A percentile compares a stretch with the other conserved stretches of the same genome.
Evolutionary conservation across 2,329 filamentous ascomycete genomes (phyloP).

Genomic region (Colletotrichum lupini): DNA sequence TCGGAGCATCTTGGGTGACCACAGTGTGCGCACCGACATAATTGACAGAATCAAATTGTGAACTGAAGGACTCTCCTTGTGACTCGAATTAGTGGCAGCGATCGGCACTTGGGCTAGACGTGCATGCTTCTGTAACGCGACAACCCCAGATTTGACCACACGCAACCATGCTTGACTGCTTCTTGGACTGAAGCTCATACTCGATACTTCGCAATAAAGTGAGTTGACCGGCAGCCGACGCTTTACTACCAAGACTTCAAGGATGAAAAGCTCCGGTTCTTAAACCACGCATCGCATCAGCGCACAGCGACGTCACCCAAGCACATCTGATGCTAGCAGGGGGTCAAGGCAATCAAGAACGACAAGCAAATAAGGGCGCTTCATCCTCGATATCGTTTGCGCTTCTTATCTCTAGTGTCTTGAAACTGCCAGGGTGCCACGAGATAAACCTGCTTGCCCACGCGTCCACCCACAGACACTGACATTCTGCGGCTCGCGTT

Average conservation of each 20-base stretch:
- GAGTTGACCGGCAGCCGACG: not conserved
- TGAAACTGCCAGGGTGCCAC: not conserved
- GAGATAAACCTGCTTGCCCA: not conserved
- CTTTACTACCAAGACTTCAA: not conserved
- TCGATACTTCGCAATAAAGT: not conserved
- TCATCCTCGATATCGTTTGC: not conserved
- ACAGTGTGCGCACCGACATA: not conserved
- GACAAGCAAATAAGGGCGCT: not conserved
- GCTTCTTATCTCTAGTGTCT: not conserved
- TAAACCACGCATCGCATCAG: not conserved
- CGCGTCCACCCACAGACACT: not conserved
- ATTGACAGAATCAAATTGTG: not conserved
- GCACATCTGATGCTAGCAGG: not conserved
- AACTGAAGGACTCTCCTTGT: not conserved
- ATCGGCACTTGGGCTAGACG: not conserved
- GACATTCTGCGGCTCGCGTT: not conserved
- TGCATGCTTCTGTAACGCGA: not conserved
- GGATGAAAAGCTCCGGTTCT: not conserved
- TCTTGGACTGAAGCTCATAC: not conserved
- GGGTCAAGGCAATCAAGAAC: not conserved
- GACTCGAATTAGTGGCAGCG: not conserved
- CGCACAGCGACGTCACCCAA: not conserved
- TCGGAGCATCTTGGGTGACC: not conserved
- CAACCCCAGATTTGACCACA: not conserved
- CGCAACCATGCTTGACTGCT: not conserved